Evolutionary conservation across 306 rosid genomes (phyloP), one percentile per base, ranked within the genome.

Genomic region (Vachellia pachyceras): DNA sequence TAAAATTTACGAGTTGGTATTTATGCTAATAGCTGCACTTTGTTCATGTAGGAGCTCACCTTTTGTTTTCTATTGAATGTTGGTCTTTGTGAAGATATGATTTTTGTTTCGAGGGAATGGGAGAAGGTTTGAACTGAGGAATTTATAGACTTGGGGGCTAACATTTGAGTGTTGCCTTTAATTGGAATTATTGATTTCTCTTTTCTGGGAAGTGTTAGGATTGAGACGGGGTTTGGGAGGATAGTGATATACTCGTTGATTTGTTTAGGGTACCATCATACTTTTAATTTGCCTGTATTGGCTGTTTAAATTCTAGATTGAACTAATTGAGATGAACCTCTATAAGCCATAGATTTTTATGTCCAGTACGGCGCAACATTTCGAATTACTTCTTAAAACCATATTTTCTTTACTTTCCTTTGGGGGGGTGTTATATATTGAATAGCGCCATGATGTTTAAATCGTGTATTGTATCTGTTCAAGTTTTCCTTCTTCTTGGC

Each of bases 321-420:
- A 68, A 54, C 36, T 75, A 55, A 82, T 61, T 78, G 69, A 69
- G 66, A 70, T 50, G n/a, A 35, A 80, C 42, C 5, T 35, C 10
- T 35, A 6, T 64, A 44, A 14, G 15, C n/a, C 9, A 29, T 14
- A 12, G n/a, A 4, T 29, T 5, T n/a, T 61, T 29, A 5, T 61
- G 3, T 61, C n/a, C 68, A 11, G 13, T 5, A 61, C 12, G 69
- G 35, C 20, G 0, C 42, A 14, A 13, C 10, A 35, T 6, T 64
- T 10, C 20, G 6, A 11, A 63, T 63, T 35, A 35, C 42, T 23
- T 23, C 7, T 2, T 35, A 15, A 14, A 22, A 13, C 22, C 40
- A 13, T 63, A 13, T 33, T 61, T 57, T 57, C 14, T 57, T 10
- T 5, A 1, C 2, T 29, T 29, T 29, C 33, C 2, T 29, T 29